These are phyloP conservation scores for Chondrostereum purpureum DNA, from an alignment of 1,284 basidiomycete genomes.

Conservation along the genomic window DNA sequence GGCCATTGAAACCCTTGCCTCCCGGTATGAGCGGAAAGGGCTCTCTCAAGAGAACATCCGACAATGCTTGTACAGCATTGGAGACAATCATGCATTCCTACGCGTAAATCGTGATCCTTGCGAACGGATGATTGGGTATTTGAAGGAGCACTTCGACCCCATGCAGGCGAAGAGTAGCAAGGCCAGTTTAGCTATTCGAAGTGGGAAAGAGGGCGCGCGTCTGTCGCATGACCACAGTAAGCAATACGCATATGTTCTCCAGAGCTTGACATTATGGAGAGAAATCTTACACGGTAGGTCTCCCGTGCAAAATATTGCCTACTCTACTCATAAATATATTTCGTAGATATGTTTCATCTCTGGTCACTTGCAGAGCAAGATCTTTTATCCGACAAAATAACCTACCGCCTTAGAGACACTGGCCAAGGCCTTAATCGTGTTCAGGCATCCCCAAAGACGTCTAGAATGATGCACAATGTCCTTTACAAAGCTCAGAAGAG, in stretches of 20 bases:
- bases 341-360: constrained; percentile 73
- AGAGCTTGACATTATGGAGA: constrained; percentile 77
- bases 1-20: constrained; percentile 66
- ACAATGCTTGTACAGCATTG: constrained; percentile 77
- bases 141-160: constrained; percentile 72
- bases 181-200: constrained; percentile 65
- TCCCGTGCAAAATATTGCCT: constrained; percentile 1
- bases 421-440: constrained; percentile 81
- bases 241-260: constrained; percentile 76
- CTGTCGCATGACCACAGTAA: constrained; percentile 76
- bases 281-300: constrained; percentile 71
- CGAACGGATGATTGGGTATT: constrained; percentile 68
- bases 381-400: constrained; percentile 61
- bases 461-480: constrained; percentile 78
- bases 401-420: constrained; percentile 75
- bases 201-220: constrained; percentile 68
- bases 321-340: constrained; percentile 7
- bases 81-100: constrained; percentile 80
- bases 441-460: constrained; percentile 75
- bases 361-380: constrained; percentile 78
- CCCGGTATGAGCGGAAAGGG: constrained; percentile 50
- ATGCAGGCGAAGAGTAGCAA: constrained; percentile 57
- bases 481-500: constrained; percentile 72
- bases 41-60: constrained; percentile 58
- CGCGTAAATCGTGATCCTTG: constrained; percentile 78